Base-by-base conservation (phyloP, 345 rosid genomes). In the Mercurialis annua region DNA sequence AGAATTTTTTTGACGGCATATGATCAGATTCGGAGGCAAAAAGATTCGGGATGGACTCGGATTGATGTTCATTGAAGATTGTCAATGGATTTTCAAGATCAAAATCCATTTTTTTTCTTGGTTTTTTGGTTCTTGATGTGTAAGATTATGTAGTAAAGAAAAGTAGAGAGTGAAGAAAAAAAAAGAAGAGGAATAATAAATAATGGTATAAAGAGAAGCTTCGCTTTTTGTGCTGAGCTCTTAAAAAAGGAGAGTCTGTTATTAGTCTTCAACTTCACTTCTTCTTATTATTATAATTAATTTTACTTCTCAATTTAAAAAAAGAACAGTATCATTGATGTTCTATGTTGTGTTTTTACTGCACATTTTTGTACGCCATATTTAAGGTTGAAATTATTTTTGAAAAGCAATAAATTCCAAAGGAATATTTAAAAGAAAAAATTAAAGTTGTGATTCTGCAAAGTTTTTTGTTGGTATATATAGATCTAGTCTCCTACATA, bases 41-140 rank as follows among this genome's bases (percentile, higher is more conserved):
- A 5, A 84, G 82, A 61, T 63, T 34, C 33, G 68, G 40, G 30
- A 73, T 65, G 11, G 58, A 18, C 49, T 70, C 80, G 33, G 51
- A 49, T 27, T 53, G 54, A 2, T 60, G 46, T 34, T 79, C 72
- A 31, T 65, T 23, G 23, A 65, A 67, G 76, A 68, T 71, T 16
- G 83, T 79, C 2, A 77, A 73, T 21, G 83, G 81, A 59, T 81
- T 78, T 68, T 83, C 85, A 64, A 81, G 82, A 75, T 81, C 83
- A 40, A 81, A 77, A 46, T 71, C 80, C 80, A 74, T 75, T 66
- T 15, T 40, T 53, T 10, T 40, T 24, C 6, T 31, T 12, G 6
- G 14, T 21, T 31, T 52, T 0, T 5, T 53, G 8, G 24, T 26
- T 15, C 6, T 43, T 50, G 21, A 5, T 60, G 27, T 40, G 51